A percentile compares a stretch with the other conserved stretches of the same genome.
These are phyloP conservation scores for Chloranthus sessilifolius DNA, from an alignment of 164 flowering plant genomes.

Conservation along the genomic window DNA sequence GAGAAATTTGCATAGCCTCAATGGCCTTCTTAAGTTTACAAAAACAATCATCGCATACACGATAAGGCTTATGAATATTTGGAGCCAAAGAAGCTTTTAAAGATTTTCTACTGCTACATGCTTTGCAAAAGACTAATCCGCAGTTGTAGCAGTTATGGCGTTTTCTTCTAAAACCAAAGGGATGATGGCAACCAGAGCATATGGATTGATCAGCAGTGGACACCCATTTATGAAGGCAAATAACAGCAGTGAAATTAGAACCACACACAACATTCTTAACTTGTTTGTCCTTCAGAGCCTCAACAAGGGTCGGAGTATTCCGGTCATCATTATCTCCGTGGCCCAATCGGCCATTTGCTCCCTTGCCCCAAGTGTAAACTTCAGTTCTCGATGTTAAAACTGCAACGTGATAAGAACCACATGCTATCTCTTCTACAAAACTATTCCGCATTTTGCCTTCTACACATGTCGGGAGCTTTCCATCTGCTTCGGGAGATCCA, in stretches of 20 bases:
- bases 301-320: slow-evolving; percentile 62
- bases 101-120: slow-evolving; percentile 78
- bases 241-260: slow-evolving; percentile 72
- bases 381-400: slow-evolving; percentile 75
- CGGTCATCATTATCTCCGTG: slow-evolving; percentile 76
- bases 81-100: slow-evolving; percentile 87
- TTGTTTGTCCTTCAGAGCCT: slow-evolving; percentile 66
- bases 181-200: slow-evolving; percentile 74
- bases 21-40: slow-evolving; percentile 54
- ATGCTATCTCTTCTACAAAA: slow-evolving; percentile 72
- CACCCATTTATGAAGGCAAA: slow-evolving; percentile 75
- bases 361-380: slow-evolving; percentile 96
- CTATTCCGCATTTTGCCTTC: slow-evolving; percentile 44
- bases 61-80: slow-evolving; percentile 68
- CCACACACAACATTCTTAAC: slow-evolving; percentile 84
- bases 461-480: slow-evolving; percentile 50
- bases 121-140: slow-evolving; percentile 88
- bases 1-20: slow-evolving; percentile 32
- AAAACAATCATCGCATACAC: slow-evolving; percentile 93
- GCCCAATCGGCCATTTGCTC: slow-evolving; percentile 85
- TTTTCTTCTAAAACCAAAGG: slow-evolving; percentile 76
- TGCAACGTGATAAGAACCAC: slow-evolving; percentile 88
- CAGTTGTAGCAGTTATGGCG: slow-evolving; percentile 97
- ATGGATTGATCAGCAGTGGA: slow-evolving; percentile 60
- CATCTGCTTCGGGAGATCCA: slow-evolving; percentile 57